A percentile compares a stretch with the other conserved stretches of the same genome.
phyloP scores from a whole-genome alignment of 495 filamentous ascomycete genomes.

The Hypoxylon fuscum region DNA sequence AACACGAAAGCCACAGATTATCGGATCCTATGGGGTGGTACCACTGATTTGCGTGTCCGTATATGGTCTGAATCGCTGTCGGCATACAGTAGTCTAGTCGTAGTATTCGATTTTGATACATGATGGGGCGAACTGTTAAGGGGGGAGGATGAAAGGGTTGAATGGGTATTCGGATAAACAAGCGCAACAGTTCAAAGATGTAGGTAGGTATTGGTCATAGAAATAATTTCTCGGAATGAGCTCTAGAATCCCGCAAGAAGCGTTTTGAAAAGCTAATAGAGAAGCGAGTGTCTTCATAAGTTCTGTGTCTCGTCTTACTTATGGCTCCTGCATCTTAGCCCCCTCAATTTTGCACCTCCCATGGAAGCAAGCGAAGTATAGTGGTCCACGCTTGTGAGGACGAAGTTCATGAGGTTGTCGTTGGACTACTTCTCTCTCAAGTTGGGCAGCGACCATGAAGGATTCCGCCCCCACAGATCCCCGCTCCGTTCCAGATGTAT shows the following conservation, averaged over 20 bases:
- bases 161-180: constrained; percentile 16
- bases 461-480: constrained; percentile 45
- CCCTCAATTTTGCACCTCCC: constrained; percentile 14
- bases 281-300: background rate
- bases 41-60: constrained; percentile 21
- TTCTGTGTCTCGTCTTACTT: constrained; percentile 32
- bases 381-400: constrained; percentile 15
- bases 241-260: constrained; percentile 13
- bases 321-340: constrained; percentile 33
- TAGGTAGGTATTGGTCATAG: constrained; percentile 3
- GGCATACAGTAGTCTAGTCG: constrained; percentile 11
- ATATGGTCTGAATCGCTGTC: constrained; percentile 14
- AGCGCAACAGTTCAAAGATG: background rate
- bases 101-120: background rate
- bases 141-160: background rate
- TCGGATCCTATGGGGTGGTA: constrained; percentile 37
- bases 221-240: constrained; percentile 2
- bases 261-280: constrained; percentile 6
- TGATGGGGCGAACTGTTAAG: constrained; percentile 1
- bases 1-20: constrained; percentile 32
- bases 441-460: constrained; percentile 40
- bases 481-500: constrained; percentile 30
- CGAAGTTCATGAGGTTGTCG: constrained; percentile 9
- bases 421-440: constrained; percentile 22
- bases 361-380: constrained; percentile 19